Base-by-base conservation (phyloP, 176 grass and related monocot genomes). In the Bonia amplexicaulis region DNA sequence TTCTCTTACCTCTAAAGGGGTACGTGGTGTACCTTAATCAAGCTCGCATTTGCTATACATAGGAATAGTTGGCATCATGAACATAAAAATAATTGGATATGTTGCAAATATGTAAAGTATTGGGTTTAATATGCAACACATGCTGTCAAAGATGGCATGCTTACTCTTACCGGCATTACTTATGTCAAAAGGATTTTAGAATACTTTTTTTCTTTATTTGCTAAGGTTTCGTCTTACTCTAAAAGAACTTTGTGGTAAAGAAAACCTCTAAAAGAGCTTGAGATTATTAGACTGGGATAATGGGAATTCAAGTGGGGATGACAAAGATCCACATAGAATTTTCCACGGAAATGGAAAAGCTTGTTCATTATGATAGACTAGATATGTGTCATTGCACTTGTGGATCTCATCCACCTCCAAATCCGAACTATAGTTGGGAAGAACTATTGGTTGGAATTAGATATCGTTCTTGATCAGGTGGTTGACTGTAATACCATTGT, bases 251-350 rank as follows among this genome's bases (percentile, higher is more conserved):
- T 31, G 66, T 72, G 39, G 53, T 72, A 1, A 72, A 59, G 71
- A 81, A 67, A 5, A 20, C n/a, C 26, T 37, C 40, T 48, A 40
- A 74, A 80, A 44, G 40, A 22, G 9, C 67, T 57, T 57, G 26
- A 72, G 59, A 49, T 27, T 39, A 65, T 66, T 74, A 55, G 47
- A 47, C 45, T 73, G 63, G 7, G 19, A 14, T 71, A 15, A 57
- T 54, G 65, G 20, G 11, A 57, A 65, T 82, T 77, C 37, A 64
- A 82, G 78, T 86, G 83, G 35, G 64, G 45, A 42, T 90, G 84
- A 83, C 88, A 78, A 66, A 82, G 55, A 82, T 86, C 73, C 88
- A 59, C 88, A 49, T 68, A 26, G 79, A 78, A 57, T 53, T 79
- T 57, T 81, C 64, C 31, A 25, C 16, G 13, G 60, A 82, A 86